These are phyloP conservation scores for Kodamaea fungicola DNA, from an alignment of 1,139 yeast genomes.

Conservation along the genomic window DNA sequence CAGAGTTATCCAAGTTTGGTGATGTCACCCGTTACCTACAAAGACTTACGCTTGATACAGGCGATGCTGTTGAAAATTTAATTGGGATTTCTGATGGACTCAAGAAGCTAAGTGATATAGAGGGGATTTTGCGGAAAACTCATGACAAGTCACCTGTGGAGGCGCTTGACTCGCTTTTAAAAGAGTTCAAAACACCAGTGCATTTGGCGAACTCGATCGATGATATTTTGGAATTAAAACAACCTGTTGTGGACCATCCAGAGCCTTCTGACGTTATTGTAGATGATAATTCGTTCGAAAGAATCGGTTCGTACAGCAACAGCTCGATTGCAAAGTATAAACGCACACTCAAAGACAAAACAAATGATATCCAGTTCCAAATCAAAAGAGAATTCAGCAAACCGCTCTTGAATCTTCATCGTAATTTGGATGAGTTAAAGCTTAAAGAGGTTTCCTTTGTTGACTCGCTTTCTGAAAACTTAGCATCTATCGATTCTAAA, in stretches of 20 bases:
- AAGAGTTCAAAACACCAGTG: slow-evolving; percentile 27
- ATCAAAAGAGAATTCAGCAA: slow-evolving; percentile 28
- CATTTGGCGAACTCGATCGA: slow-evolving; percentile 25
- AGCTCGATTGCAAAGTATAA: slow-evolving; percentile 20
- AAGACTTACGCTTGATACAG: slow-evolving; percentile 33
- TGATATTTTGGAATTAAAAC: slow-evolving; percentile 17
- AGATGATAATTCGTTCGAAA: neutral
- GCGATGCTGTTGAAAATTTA: slow-evolving; percentile 32
- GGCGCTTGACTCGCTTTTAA: slow-evolving; percentile 16
- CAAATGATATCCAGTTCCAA: slow-evolving; percentile 17
- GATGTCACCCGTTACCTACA: slow-evolving; percentile 41
- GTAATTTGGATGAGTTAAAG: slow-evolving; percentile 26
- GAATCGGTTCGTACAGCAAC: slow-evolving; percentile 17
- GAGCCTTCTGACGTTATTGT: slow-evolving; percentile 3
- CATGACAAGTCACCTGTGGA: slow-evolving; percentile 7
- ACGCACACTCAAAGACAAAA: slow-evolving; percentile 2
- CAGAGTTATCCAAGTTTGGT: slow-evolving; percentile 26
- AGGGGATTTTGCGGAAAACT: slow-evolving; percentile 18
- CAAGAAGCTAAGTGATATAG: slow-evolving; percentile 22
- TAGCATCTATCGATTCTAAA: slow-evolving; percentile 28
- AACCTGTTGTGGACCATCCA: slow-evolving; percentile 1
- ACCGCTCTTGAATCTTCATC: slow-evolving; percentile 28
- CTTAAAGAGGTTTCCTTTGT: slow-evolving; percentile 21
- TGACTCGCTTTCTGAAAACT: slow-evolving; percentile 14
- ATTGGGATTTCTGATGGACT: slow-evolving; percentile 33